Evolutionary conservation across 495 filamentous ascomycete genomes (phyloP), one percentile per base, ranked within the genome.

Genomic region (Xylaria sp.): DNA sequence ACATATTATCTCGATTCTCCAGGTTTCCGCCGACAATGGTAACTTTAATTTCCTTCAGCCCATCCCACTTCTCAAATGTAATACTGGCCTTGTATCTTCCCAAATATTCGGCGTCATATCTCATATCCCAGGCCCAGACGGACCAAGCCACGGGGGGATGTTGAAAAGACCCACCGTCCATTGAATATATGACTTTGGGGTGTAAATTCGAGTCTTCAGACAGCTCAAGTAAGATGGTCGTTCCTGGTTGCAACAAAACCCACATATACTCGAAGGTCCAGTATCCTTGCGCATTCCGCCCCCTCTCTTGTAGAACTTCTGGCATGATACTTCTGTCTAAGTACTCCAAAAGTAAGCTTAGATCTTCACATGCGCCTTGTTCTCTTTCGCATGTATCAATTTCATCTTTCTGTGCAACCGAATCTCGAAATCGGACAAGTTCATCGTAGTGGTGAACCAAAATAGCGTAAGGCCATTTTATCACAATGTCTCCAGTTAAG

Each of bases 361-460:
- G 26, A n/a, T 58, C 55, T 31, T 58, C 55, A 35, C 0, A 35
- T 2, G 55, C 55, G 9, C 55, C 3, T 31, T 9, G 35, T 58
- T 58, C 55, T 35, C 31, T 58, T 35, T 58, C 55, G n/a, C 55
- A 58, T 35, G 35, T 5, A n/a, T 35, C 31, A 6, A 0, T 35
- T 58, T 17, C 31, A 35, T 58, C 55, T 35, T 58, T 58, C 9
- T 35, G 55, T 19, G 29, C 29, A n/a, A 26, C 26, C 7, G 14
- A 33, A 19, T 69, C 65, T 9, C 53, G 44, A 21, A 69, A 72
- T 5, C 21, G 37, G 14, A 37, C 1, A 6, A 72, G 53, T 53
- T 69, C 65, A 40, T 72, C 65, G 35, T 72, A 72, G 44, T 72
- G 70, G 48, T 72, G 70, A 31, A 70, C 70, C 15, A 72, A 46